phyloP scores from a whole-genome alignment of 2,329 filamentous ascomycete genomes.

The Cladophialophora exuberans region DNA sequence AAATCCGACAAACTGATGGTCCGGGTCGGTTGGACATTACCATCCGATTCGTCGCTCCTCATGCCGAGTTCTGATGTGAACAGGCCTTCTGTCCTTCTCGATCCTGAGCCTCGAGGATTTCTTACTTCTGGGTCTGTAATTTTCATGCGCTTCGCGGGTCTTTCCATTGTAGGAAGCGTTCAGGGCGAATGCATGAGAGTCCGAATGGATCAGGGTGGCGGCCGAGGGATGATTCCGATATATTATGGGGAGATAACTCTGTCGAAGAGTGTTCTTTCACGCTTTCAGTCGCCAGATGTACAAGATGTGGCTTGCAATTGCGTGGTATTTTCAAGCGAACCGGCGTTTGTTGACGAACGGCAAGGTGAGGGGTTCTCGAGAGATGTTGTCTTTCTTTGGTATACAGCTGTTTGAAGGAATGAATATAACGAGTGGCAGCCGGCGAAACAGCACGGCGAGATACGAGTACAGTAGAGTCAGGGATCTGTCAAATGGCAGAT shows the following conservation, averaged over 20 bases:
- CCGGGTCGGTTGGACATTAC: constrained; percentile 15
- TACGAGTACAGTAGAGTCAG: constrained; percentile 1
- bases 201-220: neutral
- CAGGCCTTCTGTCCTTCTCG: constrained; percentile 27
- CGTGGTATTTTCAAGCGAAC: constrained; percentile 7
- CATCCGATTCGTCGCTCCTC: constrained; percentile 22
- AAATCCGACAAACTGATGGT: constrained; percentile 29
- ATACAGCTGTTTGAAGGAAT: constrained; percentile 10
- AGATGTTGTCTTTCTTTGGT: neutral
- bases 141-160: constrained; percentile 31
- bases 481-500: constrained; percentile 14
- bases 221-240: neutral
- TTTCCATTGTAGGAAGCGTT: constrained; percentile 24
- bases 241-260: too few relatives aligned
- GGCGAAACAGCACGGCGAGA: constrained; percentile 19
- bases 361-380: neutral
- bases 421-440: constrained; percentile 25
- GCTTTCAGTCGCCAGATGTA: neutral
- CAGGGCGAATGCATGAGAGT: constrained; percentile 11
- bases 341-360: neutral
- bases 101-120: constrained; percentile 29
- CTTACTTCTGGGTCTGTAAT: constrained; percentile 29
- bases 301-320: neutral
- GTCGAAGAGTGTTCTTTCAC: neutral
- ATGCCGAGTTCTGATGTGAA: constrained; percentile 31